These are phyloP conservation scores for Glaciozyma martinii DNA, from an alignment of 768 basidiomycete species.

Conservation along the genomic window DNA sequence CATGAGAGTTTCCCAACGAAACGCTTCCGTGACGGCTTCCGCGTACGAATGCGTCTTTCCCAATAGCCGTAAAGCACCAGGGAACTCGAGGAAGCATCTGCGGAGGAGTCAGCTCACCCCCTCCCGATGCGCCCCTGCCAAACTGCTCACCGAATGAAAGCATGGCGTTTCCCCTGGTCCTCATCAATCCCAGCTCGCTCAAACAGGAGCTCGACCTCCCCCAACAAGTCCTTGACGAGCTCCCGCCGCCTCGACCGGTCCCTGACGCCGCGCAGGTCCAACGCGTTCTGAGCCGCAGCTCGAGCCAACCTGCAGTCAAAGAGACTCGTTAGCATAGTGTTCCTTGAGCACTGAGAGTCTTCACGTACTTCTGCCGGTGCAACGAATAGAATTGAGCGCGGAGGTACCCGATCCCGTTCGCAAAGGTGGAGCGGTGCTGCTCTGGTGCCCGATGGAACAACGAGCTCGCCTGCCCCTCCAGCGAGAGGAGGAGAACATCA, in stretches of 20 bases:
- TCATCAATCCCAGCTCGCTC: background rate
- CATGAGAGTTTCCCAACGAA: background rate
- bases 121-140: background rate
- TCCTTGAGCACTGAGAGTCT: no score
- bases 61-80: background rate
- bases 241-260: background rate
- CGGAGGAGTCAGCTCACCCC: background rate
- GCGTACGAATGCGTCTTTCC: background rate
- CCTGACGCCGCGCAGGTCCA: background rate
- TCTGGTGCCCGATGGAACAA: background rate
- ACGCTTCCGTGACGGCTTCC: background rate
- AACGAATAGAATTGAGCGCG: background rate
- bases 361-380: background rate
- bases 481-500: background rate
- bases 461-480: background rate
- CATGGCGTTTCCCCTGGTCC: background rate
- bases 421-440: background rate
- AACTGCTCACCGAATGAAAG: constrained; percentile 1
- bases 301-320: background rate
- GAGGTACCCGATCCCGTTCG: background rate
- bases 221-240: constrained; percentile 7
- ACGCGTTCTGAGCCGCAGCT: background rate
- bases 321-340: no score
- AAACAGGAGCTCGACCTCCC: constrained; percentile 18
- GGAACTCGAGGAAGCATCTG: constrained; percentile 13